phyloP scores from a whole-genome alignment of 345 rosid species.

The Tarenaya hassleriana region DNA sequence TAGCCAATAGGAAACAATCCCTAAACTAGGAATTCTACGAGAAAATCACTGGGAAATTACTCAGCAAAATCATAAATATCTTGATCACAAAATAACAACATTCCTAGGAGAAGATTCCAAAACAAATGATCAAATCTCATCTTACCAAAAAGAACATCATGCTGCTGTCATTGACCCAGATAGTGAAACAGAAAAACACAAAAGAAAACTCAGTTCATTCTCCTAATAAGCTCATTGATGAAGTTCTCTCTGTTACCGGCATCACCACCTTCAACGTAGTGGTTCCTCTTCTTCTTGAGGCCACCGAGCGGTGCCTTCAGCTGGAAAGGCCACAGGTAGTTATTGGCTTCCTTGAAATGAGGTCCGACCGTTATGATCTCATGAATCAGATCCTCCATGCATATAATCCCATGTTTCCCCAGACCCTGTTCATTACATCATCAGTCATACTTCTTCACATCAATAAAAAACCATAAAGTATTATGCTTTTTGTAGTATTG shows the following conservation, averaged over 20 bases:
- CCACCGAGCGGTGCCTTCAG: slow-evolving; percentile 89
- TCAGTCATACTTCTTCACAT: background rate
- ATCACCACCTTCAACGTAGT: slow-evolving; percentile 96
- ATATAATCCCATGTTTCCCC: slow-evolving; percentile 67
- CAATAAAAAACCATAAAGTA: background rate
- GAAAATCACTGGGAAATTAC: too few species aligned
- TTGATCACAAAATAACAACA: too few species aligned
- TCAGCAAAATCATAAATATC: too few species aligned
- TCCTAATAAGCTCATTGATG: slow-evolving; percentile 80
- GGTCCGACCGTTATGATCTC: slow-evolving; percentile 90
- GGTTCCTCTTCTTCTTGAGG: slow-evolving; percentile 84
- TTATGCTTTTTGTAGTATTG: background rate
- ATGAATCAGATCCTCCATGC: slow-evolving; percentile 74
- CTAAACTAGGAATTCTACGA: too few species aligned
- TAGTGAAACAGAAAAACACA: too few species aligned
- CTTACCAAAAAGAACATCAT: too few species aligned
- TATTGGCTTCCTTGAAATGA: slow-evolving; percentile 88
- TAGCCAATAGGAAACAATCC: too few species aligned
- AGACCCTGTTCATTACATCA: slow-evolving; percentile 37
- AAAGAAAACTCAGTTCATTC: slow-evolving; percentile 59
- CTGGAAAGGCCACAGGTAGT: slow-evolving; percentile 93
- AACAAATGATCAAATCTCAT: too few species aligned
- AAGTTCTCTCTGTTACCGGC: slow-evolving; percentile 71
- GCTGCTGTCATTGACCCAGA: too few species aligned
- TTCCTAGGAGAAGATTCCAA: too few species aligned